Base-by-base conservation (phyloP, 2,329 filamentous ascomycete species). In the Aschersonia sp. region DNA sequence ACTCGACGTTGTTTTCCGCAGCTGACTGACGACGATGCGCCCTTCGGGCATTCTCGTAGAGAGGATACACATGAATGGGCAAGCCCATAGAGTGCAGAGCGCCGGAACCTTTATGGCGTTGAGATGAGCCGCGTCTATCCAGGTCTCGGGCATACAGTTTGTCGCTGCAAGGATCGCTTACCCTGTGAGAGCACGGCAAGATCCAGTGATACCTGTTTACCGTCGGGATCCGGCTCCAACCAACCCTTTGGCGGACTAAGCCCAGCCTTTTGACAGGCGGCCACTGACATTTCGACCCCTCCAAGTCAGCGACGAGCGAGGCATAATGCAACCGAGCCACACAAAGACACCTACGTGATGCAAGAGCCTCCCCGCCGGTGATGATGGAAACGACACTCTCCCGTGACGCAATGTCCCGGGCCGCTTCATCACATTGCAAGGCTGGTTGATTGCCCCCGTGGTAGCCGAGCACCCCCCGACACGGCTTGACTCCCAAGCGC, bases 361-460 rank as follows among this genome's bases (percentile, higher is more conserved):
- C 80, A 49, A 84, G 59, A 10, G 81, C 78, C 57, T 84, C 81
- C 8, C 77, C 81, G 2, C 81, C 81, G 1, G 74, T 73, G 1
- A 84, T 59, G 39, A 84, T 58, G 0, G 77, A 77, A 5, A 83
- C 67, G 12, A 68, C 76, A 8, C 61, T 70, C 47, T 79, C 63
- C 1, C 77, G 71, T 29, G 57, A 60, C 0, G 76, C 66, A 11
- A 84, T 70, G 31, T 76, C 66, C 14, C 73, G 64, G 1, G 79
- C 78, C 0, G 79, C 79, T 47, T 79, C 73, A 51, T 84, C 80
- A n/a, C 83, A 68, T 8, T 83, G 57, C 49, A 72, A 70, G 0
- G 70, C 79, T 0, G 81, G 79, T 32, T 79, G 72, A 52, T 83
- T 76, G 0, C 81, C 81, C 0, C 78, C 79, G 63, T 83, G 77